phyloP scores from a whole-genome alignment of 352 stramenopile species.

The Phytophthora pisi region DNA sequence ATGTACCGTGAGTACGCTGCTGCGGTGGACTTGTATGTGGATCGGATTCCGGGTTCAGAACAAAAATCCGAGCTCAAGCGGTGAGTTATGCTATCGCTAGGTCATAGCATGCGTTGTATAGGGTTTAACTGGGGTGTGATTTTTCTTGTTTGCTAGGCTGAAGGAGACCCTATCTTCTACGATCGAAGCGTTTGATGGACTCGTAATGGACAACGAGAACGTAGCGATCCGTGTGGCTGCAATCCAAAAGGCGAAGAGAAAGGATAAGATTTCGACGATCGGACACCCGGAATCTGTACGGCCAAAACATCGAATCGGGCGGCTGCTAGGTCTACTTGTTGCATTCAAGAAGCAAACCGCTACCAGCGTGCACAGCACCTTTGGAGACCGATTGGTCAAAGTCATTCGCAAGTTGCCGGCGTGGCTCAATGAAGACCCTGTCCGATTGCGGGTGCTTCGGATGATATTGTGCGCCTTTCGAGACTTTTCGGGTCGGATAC shows the following conservation, averaged over 20 bases:
- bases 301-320: not conserved
- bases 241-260: not conserved
- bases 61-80: not conserved
- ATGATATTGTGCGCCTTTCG: constrained; percentile 9
- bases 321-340: not conserved
- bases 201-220: not conserved
- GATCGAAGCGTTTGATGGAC: not conserved
- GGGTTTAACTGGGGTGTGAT: not conserved
- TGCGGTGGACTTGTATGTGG: constrained; percentile 8
- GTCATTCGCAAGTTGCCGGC: not conserved
- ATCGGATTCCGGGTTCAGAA: not conserved
- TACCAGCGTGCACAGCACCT: not conserved
- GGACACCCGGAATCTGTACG: not conserved
- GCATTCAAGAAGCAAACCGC: constrained; percentile 7
- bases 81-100: not conserved
- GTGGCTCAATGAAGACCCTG: too few species aligned
- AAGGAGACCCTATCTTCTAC: not conserved
- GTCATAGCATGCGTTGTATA: not conserved
- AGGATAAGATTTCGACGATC: not conserved
- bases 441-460: not conserved
- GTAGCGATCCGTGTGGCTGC: not conserved
- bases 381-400: constrained; percentile 1
- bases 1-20: constrained; percentile 11
- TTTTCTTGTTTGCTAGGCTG: not conserved
- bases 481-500: not conserved